Evolutionary conservation across 768 basidiomycete genomes (phyloP), one percentile per base, ranked within the genome.

Genomic region (Hericium coralloides): DNA sequence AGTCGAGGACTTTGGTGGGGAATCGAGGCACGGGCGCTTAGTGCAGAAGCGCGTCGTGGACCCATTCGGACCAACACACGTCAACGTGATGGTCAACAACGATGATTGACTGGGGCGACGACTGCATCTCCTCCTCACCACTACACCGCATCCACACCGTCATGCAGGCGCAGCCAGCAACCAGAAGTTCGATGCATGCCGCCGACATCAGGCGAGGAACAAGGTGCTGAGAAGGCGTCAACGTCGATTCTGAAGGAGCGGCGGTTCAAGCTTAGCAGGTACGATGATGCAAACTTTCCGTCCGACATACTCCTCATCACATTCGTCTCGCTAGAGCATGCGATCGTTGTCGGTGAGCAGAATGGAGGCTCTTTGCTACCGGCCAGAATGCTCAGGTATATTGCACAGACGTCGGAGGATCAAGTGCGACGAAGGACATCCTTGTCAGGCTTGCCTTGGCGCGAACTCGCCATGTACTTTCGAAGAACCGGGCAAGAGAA

Each of bases 341-440:
- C 76, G 90, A 92, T 79, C 87, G 90, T 59, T 92, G 90, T 76
- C 83, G 90, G 89, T 92, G 74, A 78, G 87, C 62, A 31, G 51
- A 31, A 4, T 41, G 9, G 36, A 9, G 31, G 10, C 20, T 20
- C 17, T 22, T 47, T 41, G 49, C 36, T 18, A 26, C 12, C 26
- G 4, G 2, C 12, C 14, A 23, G 37, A 25, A 23, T 22, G 8
- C 52, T 60, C 31, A 60, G 22, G 39, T 63, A 8, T 61, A 37
- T 36, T 58, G 15, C n/a, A 6, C 62, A 92, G 89, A 18, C 87
- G 89, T 55, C 77, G 90, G 64, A 75, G 90, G 65, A 92, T 92
- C 68, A 89, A 89, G 64, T 92, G 90, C 66, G 90, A 92, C 63
- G 90, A 92, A 68, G 90, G 90, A 0, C 89, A 91, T 66, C 90